Base-by-base conservation (phyloP, 345 rosid species). In the Leavenworthia alabamica region DNA sequence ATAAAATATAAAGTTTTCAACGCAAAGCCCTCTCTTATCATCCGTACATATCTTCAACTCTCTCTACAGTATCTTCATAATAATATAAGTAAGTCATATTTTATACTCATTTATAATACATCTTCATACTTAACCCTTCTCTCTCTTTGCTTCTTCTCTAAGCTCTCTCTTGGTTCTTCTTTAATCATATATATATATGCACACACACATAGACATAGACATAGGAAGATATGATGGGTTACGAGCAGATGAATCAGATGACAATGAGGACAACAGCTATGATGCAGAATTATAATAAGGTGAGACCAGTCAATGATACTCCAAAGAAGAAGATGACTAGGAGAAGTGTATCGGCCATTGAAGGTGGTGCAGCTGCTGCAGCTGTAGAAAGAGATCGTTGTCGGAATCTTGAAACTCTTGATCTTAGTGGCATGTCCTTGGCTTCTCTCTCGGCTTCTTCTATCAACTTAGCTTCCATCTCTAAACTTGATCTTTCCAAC, bases 401-500 rank as follows among this genome's bases (percentile, higher is more conserved):
- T 0, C 47, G 13, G 39, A 67, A 43, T 62, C 76, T 80, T 9
- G 78, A 86, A 50, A 75, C 76, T 10, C 67, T 86, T 0, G 89
- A 91, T 68, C 66, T 91, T 72, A 86, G 92, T 60, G 85, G 88
- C 32, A 65, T 82, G 81, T 82, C 79, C 14, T 70, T 90, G 63
- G 78, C 82, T n/a, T 70, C 78, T 63, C 80, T 92, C 23, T 81
- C 88, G 0, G 74, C 41, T 29, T 83, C 88, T 70, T 56, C 90
- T 37, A 67, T 86, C 26, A 83, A 83, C 70, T 63, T 91, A 62
- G 78, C 76, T 10, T 45, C 68, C 12, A 80, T 91, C 66, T 81
- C 78, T 73, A 84, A 83, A 57, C 79, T 91, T 4, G 84, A 91
- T 62, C 90, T 91, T 60, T 88, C 95, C 67, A 81, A 83, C 60